Percentiles rank a stretch among this genome's conserved stretches.
These are phyloP conservation scores for Calonectria pteridis DNA, from an alignment of 2,329 filamentous ascomycete genomes.

Conservation along the genomic window DNA sequence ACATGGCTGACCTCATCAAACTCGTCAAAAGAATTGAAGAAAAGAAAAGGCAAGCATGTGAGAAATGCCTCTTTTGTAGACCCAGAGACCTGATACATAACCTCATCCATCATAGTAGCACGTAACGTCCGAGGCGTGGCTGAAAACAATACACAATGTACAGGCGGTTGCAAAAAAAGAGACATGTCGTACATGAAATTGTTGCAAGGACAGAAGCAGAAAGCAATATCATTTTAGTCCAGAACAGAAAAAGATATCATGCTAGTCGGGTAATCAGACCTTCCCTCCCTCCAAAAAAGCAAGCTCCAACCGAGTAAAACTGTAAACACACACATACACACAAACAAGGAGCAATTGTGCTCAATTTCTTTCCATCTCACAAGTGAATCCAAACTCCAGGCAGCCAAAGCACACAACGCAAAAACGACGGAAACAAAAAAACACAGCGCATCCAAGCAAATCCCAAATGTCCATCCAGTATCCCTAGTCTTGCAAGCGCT, in stretches of 20 bases:
- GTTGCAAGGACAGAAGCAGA: conserved; percentile 12
- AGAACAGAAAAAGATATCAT: conserved; percentile 33
- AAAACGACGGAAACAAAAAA: conserved; percentile 17
- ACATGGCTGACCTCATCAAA: not conserved
- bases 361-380: conserved; percentile 31
- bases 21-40: not conserved
- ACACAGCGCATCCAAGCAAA: conserved; percentile 37
- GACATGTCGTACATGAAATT: not conserved
- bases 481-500: conserved; percentile 41
- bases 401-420: conserved; percentile 32
- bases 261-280: conserved; percentile 29
- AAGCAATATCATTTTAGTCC: conserved; percentile 29
- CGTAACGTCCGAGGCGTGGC: not conserved
- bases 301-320: conserved; percentile 22
- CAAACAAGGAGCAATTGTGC: conserved; percentile 18
- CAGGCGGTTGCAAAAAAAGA: not conserved
- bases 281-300: conserved; percentile 24
- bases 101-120: not conserved
- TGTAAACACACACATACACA: conserved; percentile 13
- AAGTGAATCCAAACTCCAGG: conserved; percentile 45
- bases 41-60: not conserved
- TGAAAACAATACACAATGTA: conserved; percentile 1
- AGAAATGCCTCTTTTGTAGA: not conserved
- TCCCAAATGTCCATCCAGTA: conserved; percentile 37
- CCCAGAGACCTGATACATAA: not conserved